Evolutionary conservation across 352 stramenopile genomes (phyloP), one percentile per base, ranked within the genome.

Genomic region (Phytophthora capsici): DNA sequence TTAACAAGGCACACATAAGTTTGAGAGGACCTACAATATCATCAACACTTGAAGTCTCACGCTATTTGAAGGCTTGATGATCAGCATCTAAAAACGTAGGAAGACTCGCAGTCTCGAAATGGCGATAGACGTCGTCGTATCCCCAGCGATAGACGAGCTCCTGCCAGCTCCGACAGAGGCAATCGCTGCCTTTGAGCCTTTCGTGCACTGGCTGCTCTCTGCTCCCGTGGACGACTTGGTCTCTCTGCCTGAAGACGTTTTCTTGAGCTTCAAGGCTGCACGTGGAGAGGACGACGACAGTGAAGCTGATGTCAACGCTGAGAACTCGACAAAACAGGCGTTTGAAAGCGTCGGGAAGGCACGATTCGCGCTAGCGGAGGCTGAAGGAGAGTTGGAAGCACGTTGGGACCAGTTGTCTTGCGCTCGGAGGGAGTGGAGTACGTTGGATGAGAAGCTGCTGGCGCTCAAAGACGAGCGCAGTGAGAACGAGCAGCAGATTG

Each of bases 181-280:
- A 19, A 51, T 91, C 9, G 63, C 47, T 5, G 66, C 58, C 6
- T 91, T 77, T 47, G 71, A 84, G 23, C 73, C 77, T 1, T 90
- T 91, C 43, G 81, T 91, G 51, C 71, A 63, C 22, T 91, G 83
- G 83, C 41, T 91, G 12, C 69, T 91, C 9, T 59, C 70, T 6
- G 64, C 79, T 14, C 56, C 77, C 2, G 65, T 73, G 2, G 77
- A 88, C 46, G 73, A 88, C 30, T 71, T 90, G 17, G 62, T 64
- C 23, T 75, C 41, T 36, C 57, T 81, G 34, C 73, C 74, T 46
- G 64, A 45, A 20, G 46, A 58, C 3, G 32, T 59, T 40, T 38
- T 54, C 32, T 62, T 46, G 7, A 14, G 26, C 2, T 50, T 59
- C 25, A 22, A 23, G 16, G 37, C 17, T 23, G 41, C n/a, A 23